These are phyloP conservation scores for Starmerella stigmatis DNA, from an alignment of 805 yeast genomes.

Conservation along the genomic window DNA sequence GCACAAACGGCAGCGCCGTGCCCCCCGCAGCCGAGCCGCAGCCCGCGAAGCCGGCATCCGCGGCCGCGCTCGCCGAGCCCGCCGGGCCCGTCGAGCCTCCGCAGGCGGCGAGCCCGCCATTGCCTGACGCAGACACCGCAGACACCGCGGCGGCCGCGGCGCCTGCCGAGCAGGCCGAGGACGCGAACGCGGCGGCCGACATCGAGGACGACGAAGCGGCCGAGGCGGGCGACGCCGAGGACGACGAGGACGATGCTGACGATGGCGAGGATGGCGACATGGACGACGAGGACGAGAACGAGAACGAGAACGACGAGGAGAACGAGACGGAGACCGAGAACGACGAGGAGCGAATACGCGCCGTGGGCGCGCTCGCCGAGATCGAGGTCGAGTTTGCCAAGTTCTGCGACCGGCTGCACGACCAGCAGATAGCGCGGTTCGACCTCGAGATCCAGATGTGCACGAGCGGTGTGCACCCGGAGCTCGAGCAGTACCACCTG, in stretches of 20 bases:
- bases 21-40: not conserved
- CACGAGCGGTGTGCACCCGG: constrained; percentile 84
- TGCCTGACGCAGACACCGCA: not conserved
- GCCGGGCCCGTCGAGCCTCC: not conserved
- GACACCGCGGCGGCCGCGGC: not conserved
- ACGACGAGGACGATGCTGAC: constrained; percentile 6
- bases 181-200: constrained; percentile 2
- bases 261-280: not conserved
- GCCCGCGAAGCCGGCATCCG: not conserved
- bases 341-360: constrained; percentile 45
- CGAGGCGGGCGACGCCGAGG: constrained; percentile 1
- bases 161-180: not conserved
- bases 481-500: constrained; percentile 58
- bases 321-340: constrained; percentile 25
- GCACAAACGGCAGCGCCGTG: too few relatives aligned
- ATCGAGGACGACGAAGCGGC: not conserved
- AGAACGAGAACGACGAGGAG: constrained; percentile 21
- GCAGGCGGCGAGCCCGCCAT: not conserved
- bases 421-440: constrained; percentile 64
- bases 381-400: constrained; percentile 82
- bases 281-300: constrained; percentile 15
- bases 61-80: not conserved
- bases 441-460: constrained; percentile 82
- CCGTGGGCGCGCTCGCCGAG: constrained; percentile 60
- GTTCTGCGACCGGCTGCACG: constrained; percentile 72